Evolutionary conservation across 768 basidiomycete genomes (phyloP).

Genomic region (Pholiota molesta): DNA sequence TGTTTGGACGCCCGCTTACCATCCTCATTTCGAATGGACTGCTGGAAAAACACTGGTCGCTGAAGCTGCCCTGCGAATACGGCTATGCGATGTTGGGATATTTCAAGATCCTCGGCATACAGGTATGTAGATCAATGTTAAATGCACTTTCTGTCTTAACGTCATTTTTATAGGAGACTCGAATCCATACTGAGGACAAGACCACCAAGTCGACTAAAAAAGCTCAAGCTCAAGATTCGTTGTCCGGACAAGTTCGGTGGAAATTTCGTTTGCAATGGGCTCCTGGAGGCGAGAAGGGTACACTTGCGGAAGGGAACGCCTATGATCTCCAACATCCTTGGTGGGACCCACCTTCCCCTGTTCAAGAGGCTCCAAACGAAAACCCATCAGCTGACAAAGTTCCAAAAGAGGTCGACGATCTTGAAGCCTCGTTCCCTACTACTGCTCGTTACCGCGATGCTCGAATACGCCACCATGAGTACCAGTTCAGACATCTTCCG

Average conservation of each 20-base stretch:
- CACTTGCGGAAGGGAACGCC: slow-evolving; percentile 16
- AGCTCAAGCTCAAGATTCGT: not conserved
- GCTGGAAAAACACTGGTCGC: slow-evolving; percentile 27
- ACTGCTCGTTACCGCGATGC: slow-evolving; percentile 23
- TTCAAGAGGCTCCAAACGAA: not conserved
- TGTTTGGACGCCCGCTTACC: slow-evolving; percentile 40
- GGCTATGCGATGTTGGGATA: slow-evolving; percentile 49
- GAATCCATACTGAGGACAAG: slow-evolving; percentile 1
- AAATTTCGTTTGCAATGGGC: slow-evolving; percentile 49
- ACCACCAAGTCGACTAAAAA: not conserved
- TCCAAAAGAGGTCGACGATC: slow-evolving; percentile 9
- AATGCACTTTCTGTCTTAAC: not conserved
- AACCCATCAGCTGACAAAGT: not conserved
- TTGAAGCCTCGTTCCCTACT: slow-evolving; percentile 20
- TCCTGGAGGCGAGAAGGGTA: slow-evolving; percentile 49
- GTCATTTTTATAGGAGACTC: slow-evolving; percentile 23
- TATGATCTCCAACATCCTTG: slow-evolving; percentile 21
- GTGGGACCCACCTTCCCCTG: slow-evolving; percentile 19
- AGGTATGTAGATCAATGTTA: slow-evolving; percentile 28
- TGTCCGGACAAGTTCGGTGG: slow-evolving; percentile 45
- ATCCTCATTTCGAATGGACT: slow-evolving; percentile 40
- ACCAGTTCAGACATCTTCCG: slow-evolving; percentile 23
- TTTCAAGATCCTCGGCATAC: slow-evolving; percentile 43
- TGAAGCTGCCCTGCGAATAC: slow-evolving; percentile 38
- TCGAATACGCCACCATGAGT: slow-evolving; percentile 27